A percentile compares a stretch with the other conserved stretches of the same genome.
Conservation (phyloP, 2,329 filamentous ascomycete genomes). For the Colletotrichum camelliae region DNA sequence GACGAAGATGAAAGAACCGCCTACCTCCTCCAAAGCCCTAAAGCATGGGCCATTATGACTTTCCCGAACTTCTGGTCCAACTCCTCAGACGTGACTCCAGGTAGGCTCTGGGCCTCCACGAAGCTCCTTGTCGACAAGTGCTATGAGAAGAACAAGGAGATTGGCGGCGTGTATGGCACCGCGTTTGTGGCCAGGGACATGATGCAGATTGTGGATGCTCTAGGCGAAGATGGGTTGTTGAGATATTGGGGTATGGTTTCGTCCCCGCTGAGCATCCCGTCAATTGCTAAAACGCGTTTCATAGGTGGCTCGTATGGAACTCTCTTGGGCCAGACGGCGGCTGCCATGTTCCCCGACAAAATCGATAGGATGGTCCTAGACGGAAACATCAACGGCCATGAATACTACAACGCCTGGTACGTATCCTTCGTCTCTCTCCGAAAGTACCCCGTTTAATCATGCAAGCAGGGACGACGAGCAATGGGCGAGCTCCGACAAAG, state of each 20-base stretch:
- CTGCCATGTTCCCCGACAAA: slow-evolving; percentile 44
- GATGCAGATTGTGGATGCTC: slow-evolving; percentile 42
- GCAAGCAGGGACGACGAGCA: slow-evolving; percentile 28
- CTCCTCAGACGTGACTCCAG: slow-evolving; percentile 17
- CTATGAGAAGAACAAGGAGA: slow-evolving; percentile 24
- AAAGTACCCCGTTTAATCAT: background rate
- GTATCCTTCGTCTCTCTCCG: background rate
- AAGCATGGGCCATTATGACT: background rate
- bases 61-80: background rate
- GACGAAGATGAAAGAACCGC: background rate
- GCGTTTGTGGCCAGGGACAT: slow-evolving; percentile 50
- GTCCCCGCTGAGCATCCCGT: fast-evolving
- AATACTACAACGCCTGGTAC: slow-evolving; percentile 33
- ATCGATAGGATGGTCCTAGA: slow-evolving; percentile 37
- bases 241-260: slow-evolving; percentile 40
- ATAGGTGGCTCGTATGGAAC: slow-evolving; percentile 44
- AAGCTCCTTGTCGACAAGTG: slow-evolving; percentile 27
- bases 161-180: slow-evolving; percentile 43
- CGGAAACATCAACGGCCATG: slow-evolving; percentile 34
- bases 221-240: slow-evolving; percentile 44
- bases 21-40: background rate
- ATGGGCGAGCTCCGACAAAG: slow-evolving; percentile 29
- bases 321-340: slow-evolving; percentile 39
- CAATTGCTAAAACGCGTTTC: background rate
- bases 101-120: slow-evolving; percentile 28